Conservation (phyloP, 129 eudicot genomes). For the Centaurea solstitialis region DNA sequence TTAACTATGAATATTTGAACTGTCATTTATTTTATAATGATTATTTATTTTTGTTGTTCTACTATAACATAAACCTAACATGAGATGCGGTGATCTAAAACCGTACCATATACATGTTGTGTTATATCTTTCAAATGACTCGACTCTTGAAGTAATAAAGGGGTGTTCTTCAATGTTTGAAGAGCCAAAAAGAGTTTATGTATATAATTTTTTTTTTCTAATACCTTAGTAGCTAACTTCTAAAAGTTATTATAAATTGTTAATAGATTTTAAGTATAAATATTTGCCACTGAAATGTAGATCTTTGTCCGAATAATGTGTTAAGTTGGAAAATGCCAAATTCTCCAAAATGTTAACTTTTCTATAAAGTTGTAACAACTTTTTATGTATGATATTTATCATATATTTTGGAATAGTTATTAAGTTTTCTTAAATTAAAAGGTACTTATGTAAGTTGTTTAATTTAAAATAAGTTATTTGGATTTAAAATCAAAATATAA, state of each 20-base stretch:
- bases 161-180: slow-evolving; percentile 4
- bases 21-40: not conserved
- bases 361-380: not conserved
- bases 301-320: not conserved
- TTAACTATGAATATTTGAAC: no score
- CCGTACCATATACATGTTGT: not conserved
- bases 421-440: no score
- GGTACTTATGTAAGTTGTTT: no score
- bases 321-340: not conserved
- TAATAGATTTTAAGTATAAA: not conserved
- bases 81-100: not conserved
- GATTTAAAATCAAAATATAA: not conserved
- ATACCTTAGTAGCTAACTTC: not conserved
- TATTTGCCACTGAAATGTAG: not conserved
- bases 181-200: not conserved
- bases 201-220: not conserved
- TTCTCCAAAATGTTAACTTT: not conserved
- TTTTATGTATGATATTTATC: not conserved
- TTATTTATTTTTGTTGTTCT: not conserved
- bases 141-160: not conserved
- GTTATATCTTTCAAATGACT: not conserved
- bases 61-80: not conserved
- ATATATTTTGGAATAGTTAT: not conserved
- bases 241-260: not conserved
- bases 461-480: not conserved